Evolutionary conservation across 1,284 basidiomycete genomes (phyloP), one percentile per base, ranked within the genome.

Genomic region (Cryptococcus sp.): DNA sequence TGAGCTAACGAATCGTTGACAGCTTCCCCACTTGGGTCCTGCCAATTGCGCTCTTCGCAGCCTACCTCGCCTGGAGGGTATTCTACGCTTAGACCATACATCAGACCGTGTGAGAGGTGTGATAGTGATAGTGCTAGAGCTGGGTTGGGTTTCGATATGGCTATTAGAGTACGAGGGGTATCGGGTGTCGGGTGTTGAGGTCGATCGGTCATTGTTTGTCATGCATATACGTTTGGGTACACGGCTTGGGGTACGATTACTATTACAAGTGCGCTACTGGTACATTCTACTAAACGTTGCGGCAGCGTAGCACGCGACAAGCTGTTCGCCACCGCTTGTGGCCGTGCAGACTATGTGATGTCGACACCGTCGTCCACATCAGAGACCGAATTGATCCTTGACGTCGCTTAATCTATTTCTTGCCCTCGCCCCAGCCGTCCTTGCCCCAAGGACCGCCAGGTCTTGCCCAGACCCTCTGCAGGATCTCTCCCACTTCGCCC

Each of bases 61-160:
- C 72, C 23, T 76, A 72, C 68, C 62, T 78, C 56, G 75, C 75
- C 40, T 80, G 75, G 75, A 66, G 77, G 45, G 60, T 78, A 49
- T 71, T 74, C 59, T 65, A 74, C 47, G 76, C 78, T 50, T 79
- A 71, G 62, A 60, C 16, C 10, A n/a, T 13, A 7, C 31, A 35
- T 4, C 31, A 35, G 31, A 35, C 13, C 2, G 8, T 13, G 31
- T 35, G 31, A 10, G 31, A 35, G 13, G 31, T 35, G 31, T 35
- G 31, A 10, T 35, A 35, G 31, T 35, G 31, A 10, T 35, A 35
- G 13, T 35, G 31, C 31, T 35, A 35, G 31, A 35, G 31, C 31
- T 35, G 31, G 13, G 31, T 35, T 35, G 7, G 2, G 4, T 8
- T 35, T 35, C 31, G 31, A 35, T 35, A 35, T 35, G 7, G 13